Conservation (phyloP, 805 yeast genomes). For the Spathaspora arborariae region DNA sequence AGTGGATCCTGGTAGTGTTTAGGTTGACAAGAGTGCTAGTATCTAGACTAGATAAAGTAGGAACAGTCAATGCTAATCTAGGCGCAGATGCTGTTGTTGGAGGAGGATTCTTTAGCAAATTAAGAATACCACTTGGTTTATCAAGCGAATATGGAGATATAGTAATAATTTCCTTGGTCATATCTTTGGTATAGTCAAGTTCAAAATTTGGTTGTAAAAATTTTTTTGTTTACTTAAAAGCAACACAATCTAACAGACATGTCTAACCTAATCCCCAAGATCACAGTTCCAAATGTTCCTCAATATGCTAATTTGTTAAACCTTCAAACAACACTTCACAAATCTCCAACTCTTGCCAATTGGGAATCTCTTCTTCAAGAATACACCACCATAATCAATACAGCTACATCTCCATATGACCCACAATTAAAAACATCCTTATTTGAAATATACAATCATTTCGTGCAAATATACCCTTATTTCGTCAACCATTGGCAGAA, state of each 20-base stretch:
- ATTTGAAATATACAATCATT: conserved; percentile 6
- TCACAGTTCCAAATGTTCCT: background rate
- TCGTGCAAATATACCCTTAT: conserved; percentile 45
- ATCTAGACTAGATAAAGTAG: background rate
- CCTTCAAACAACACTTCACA: background rate
- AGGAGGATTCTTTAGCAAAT: background rate
- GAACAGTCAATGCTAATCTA: background rate
- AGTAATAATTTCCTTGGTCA: background rate
- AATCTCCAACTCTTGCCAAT: conserved; percentile 16
- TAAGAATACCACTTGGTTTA: background rate
- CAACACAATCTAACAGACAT: background rate
- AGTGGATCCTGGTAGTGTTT: background rate
- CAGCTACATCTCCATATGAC: background rate
- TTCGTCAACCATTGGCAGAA: conserved; percentile 62
- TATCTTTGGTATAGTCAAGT: no score
- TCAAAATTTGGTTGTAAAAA: background rate
- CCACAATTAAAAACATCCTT: background rate
- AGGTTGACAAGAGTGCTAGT: background rate
- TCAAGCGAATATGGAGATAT: background rate
- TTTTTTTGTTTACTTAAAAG: background rate
- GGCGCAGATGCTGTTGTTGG: background rate
- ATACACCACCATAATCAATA: conserved; percentile 18
- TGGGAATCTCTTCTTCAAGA: conserved; percentile 38
- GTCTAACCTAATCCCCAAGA: background rate
- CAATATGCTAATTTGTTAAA: background rate